Evolutionary conservation across 2,329 filamentous ascomycete genomes (phyloP), one percentile per base, ranked within the genome.

Genomic region (Colletotrichum neosansevieriae): DNA sequence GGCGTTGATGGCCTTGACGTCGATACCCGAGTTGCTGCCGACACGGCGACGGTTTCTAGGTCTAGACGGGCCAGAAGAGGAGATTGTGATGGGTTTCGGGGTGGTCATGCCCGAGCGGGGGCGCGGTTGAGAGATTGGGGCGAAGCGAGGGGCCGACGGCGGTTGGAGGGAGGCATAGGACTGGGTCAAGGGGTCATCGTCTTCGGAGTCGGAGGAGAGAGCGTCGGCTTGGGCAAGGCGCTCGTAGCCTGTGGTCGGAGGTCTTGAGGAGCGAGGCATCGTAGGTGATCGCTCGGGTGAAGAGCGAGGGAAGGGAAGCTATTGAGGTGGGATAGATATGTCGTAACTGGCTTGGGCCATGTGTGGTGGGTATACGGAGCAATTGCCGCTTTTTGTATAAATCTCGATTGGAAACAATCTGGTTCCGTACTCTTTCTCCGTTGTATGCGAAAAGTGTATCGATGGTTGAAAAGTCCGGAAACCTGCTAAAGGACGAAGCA

Each of bases 1-100:
- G 67, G 95, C 94, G 79, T 99, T 99, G 81, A 99, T 98, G 69
- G 96, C 96, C 79, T 98, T 98, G 77, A 99, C 92, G 76, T 99
- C 96, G 17, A 99, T 95, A 3, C 94, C 95, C 19, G 94, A 94
- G 74, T 94, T 96, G 76, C 93, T 92, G 73, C 78, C 86, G 73
- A 76, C 81, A 73, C 82, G 84, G 76, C 74, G 82, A 73, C 81
- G 80, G 71, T 84, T 81, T 73, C 83, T 84, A 42, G 78, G 76
- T 49, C 61, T 65, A 5, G 77, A 73, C 2, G 73, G 71, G 29
- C 72, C 71, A 10, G 75, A 47, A 34, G 58, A 57, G 10, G 79
- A 78, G 57, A 72, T 75, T 15, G 79, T 76, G 19, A 78, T 74
- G 36, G 80, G 75, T 73, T 86, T 86, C 53, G 86, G 85, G 42